Evolutionary conservation across 768 basidiomycete species (phyloP).

Genomic region (Polyporus arcularius): DNA sequence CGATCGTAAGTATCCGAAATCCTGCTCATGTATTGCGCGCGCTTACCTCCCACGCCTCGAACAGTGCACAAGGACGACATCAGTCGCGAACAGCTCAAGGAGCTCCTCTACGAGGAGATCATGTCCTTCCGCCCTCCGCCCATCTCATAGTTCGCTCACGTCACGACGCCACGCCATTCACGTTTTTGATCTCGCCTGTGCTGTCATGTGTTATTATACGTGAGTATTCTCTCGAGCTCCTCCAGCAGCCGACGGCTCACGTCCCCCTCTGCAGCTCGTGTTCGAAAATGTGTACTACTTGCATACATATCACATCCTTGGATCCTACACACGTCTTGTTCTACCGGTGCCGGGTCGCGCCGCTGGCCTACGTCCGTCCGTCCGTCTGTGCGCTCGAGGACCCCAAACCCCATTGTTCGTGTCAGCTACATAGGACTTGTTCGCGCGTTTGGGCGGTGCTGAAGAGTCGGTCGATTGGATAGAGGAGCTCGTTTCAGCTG

Average conservation of each 20-base stretch:
- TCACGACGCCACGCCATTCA: background rate
- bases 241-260: conserved; percentile 1
- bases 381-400: background rate
- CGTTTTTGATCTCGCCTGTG: conserved; percentile 2
- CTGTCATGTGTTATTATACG: conserved; percentile 19
- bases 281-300: conserved; percentile 8
- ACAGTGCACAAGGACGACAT: conserved; percentile 94
- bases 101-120: conserved; percentile 93
- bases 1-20: conserved; percentile 61
- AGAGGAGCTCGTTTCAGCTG: conserved; percentile 2
- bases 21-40: background rate
- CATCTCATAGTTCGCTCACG: conserved; percentile 37
- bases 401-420: background rate
- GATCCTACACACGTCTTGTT: background rate
- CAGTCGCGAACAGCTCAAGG: conserved; percentile 93
- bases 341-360: background rate
- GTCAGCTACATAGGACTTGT: background rate
- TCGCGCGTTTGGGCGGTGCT: background rate
- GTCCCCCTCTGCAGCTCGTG: background rate
- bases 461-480: conserved; percentile 1
- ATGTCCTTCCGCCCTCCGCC: conserved; percentile 79
- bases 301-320: background rate
- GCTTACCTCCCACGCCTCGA: conserved; percentile 3
- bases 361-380: too few species aligned
- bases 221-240: background rate